phyloP scores from a whole-genome alignment of 2,329 filamentous ascomycete genomes.

The Aspergillus thermomutatus region DNA sequence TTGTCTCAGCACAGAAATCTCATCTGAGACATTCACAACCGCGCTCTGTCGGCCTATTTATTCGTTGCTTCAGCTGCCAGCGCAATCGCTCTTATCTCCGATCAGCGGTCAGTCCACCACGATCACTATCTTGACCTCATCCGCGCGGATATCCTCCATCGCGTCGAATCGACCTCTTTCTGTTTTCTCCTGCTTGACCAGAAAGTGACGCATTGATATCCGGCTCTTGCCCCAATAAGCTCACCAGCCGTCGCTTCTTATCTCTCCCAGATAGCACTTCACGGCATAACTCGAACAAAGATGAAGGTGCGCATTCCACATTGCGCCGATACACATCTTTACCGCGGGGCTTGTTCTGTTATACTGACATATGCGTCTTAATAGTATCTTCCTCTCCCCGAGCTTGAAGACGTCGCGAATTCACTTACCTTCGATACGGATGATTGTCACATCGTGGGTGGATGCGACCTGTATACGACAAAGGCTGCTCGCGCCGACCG shows the following conservation, averaged over 20 bases:
- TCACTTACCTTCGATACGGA: constrained; percentile 94
- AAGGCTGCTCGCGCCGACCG: constrained; percentile 95
- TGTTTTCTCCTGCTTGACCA: background rate
- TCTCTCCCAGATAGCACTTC: background rate
- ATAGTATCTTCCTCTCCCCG: constrained; percentile 86
- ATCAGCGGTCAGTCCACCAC: constrained; percentile 26
- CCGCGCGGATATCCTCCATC: background rate
- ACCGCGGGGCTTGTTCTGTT: background rate
- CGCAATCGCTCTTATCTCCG: constrained; percentile 38
- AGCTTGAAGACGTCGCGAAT: constrained; percentile 87
- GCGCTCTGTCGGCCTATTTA: constrained; percentile 23
- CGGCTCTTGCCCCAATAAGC: background rate
- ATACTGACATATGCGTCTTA: constrained; percentile 16
- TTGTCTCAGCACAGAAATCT: constrained; percentile 2
- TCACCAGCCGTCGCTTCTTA: background rate
- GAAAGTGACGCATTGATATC: background rate
- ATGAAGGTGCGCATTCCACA: constrained; percentile 17
- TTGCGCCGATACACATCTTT: background rate
- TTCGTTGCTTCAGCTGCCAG: constrained; percentile 12
- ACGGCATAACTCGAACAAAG: constrained; percentile 7
- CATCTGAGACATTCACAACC: background rate
- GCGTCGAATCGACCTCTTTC: background rate
- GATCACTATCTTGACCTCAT: background rate
- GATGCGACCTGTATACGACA: constrained; percentile 95
- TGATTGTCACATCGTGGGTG: constrained; percentile 86